Base-by-base conservation (phyloP, 352 stramenopile species). In the Phytopythium mirpurense region DNA sequence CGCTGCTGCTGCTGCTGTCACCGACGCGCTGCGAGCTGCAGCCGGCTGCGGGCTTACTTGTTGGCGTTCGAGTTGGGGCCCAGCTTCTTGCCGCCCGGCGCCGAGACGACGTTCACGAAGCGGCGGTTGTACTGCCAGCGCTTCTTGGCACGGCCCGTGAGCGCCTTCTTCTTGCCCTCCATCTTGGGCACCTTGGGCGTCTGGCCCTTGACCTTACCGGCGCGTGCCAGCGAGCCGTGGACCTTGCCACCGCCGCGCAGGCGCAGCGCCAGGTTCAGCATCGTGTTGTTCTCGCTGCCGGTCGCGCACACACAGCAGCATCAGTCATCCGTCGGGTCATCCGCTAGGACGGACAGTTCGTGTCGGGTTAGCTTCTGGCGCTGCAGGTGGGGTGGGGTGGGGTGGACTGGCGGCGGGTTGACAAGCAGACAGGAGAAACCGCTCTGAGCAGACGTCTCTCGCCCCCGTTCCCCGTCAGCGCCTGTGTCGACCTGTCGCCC, bases 141-240 rank as follows among this genome's bases (percentile, higher is more conserved):
- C 93, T 99, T 99, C 93, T 99, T 99, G 50, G 97, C 97, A 57
- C 97, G 95, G 70, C 97, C 97, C 54, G 87, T 95, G 57, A 97
- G 93, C 67, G 94, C 74, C 81, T 99, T 99, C 91, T 99, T 96
- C 65, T 73, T 98, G 72, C 98, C 97, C 78, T 99, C 97, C 81
- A 97, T 79, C 77, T 97, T 97, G 74, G 97, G 92, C 41, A 99
- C 96, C 93, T 99, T 99, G 67, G 97, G 97, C 46, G 97, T 99
- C 83, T 99, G 97, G 70, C 96, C 96, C 88, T 99, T 99, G 44
- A 99, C 97, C 88, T 99, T 99, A 96, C 97, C 97, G 77, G 97
- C 97, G 98, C 97, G 97, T 81, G 97, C 96, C 68, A 99, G 83
- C 66, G 97, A 99, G 93, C 97, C 97, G 95, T 99, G 97, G 74